Percentiles rank a stretch among this genome's conserved stretches.
Conservation (phyloP, 495 filamentous ascomycete species). For the Neurospora tetrasperma region DNA sequence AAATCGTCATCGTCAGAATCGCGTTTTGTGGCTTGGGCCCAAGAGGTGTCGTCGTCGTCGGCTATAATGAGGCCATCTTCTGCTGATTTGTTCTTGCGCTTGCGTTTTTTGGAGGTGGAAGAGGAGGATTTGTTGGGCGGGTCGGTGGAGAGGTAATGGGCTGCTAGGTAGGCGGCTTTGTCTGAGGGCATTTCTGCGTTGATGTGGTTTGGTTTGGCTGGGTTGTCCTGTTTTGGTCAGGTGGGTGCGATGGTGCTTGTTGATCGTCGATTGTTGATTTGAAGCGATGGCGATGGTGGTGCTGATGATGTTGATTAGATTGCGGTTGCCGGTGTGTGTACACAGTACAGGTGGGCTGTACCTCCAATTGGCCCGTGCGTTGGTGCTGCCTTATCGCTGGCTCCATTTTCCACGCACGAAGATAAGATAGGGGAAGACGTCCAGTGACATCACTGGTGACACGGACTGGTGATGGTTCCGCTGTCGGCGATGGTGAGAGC, state of each 20-base stretch:
- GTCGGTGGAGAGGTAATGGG: slow-evolving; percentile 81
- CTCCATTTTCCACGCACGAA: not conserved
- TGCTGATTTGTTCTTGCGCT: slow-evolving; percentile 60
- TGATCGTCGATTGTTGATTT: not conserved
- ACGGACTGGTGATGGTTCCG: not conserved
- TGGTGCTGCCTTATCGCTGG: not conserved
- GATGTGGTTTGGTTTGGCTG: not conserved
- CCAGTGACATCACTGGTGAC: not conserved
- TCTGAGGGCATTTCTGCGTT: slow-evolving; percentile 40
- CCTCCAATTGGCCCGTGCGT: too few relatives aligned
- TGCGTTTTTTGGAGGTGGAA: slow-evolving; percentile 57
- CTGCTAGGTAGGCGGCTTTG: slow-evolving; percentile 82
- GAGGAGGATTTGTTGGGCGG: slow-evolving; percentile 45
- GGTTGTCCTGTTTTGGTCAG: not conserved
- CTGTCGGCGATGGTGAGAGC: not conserved
- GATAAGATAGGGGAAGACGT: not conserved
- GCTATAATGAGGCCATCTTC: slow-evolving; percentile 68
- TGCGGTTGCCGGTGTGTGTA: not conserved
- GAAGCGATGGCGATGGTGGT: not conserved
- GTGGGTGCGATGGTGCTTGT: not conserved
- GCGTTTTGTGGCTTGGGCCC: slow-evolving; percentile 39
- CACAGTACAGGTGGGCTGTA: too few relatives aligned
- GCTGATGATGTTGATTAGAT: not conserved
- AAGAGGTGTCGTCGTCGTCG: slow-evolving; percentile 75
- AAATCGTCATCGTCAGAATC: slow-evolving; percentile 37